Percentiles rank a stretch among this genome's conserved stretches.
Conservation (phyloP, 2,329 filamentous ascomycete genomes). For the Hymenoscyphus fraxineus region DNA sequence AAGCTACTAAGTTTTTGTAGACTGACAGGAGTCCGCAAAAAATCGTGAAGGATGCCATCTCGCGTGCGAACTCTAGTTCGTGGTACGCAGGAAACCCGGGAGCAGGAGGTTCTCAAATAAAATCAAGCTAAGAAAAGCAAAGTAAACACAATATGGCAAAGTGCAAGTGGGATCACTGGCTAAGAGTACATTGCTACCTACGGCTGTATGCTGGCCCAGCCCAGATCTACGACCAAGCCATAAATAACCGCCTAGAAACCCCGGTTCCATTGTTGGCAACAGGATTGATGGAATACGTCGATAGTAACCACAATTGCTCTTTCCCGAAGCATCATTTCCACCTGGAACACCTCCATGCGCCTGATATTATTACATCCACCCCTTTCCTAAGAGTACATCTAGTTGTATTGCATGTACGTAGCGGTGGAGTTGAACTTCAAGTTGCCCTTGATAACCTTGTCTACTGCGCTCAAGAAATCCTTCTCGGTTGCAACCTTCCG, state of each 20-base stretch:
- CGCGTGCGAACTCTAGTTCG: no score
- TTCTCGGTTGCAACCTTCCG: constrained; percentile 98
- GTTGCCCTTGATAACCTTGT: constrained; percentile 99
- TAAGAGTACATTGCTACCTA: constrained; percentile 1
- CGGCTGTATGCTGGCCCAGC: not conserved
- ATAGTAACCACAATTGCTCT: constrained; percentile 3
- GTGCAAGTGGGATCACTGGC: not conserved
- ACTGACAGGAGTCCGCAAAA: not conserved
- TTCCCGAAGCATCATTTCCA: constrained; percentile 27
- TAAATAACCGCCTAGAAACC: not conserved
- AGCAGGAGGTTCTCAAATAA: no score
- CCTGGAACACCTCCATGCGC: constrained; percentile 33
- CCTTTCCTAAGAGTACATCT: constrained; percentile 38
- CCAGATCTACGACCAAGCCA: not conserved
- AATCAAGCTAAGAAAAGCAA: no score
- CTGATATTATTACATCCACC: constrained; percentile 31
- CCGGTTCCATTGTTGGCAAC: not conserved
- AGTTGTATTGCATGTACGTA: constrained; percentile 99
- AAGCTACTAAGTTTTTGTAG: not conserved
- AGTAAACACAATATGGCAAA: not conserved
- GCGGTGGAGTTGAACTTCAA: constrained; percentile 99
- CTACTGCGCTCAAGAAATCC: constrained; percentile 94
- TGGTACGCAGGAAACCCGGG: no score
- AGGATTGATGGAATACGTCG: not conserved
- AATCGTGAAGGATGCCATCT: no score